Base-by-base conservation (phyloP, 2,329 filamentous ascomycete genomes). In the Diatrype stigma region DNA sequence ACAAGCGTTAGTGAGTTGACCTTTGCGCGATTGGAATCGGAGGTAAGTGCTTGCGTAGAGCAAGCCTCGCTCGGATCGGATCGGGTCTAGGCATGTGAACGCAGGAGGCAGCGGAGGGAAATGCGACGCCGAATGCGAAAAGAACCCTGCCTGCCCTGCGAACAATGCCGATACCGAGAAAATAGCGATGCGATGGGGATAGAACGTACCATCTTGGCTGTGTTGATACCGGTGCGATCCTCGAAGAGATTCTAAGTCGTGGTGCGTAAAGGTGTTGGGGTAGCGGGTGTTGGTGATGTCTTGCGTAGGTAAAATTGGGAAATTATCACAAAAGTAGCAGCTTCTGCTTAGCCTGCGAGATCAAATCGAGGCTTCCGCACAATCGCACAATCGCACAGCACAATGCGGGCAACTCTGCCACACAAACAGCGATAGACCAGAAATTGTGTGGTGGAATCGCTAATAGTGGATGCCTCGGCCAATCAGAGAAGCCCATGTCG, bases 181-280 rank as follows among this genome's bases (percentile, higher is more conserved):
- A 34, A 48, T n/a, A 48, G 37, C 16, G 44, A 42, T 45, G 48
- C 21, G n/a, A n/a, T n/a, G n/a, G 10, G 12, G 16, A 37, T 37
- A 17, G 48, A 63, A 74, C 81, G 74, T 70, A 84, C 81, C 81
- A 84, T 84, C 73, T 80, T 83, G 76, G 70, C 70, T 74, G 70
- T 67, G 67, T 68, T 71, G 71, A 69, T 78, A 80, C 79, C 80
- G 79, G 78, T 71, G 75, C 79, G 80, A 84, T 84, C 81, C 81
- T 84, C 81, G 81, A 84, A 84, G 81, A 83, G 80, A 72, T 53
- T 65, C 58, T 54, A 55, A 54, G 56, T 59, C 66, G 60, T 63
- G 52, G 62, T 44, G 40, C 47, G 45, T 46, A 32, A 37, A 32
- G 45, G 48, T 54, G 52, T 55, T 53, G 58, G 54, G 59, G 63